These are phyloP conservation scores for Fusarium chlamydosporum DNA, from an alignment of 2,329 filamentous ascomycete genomes.

Conservation along the genomic window DNA sequence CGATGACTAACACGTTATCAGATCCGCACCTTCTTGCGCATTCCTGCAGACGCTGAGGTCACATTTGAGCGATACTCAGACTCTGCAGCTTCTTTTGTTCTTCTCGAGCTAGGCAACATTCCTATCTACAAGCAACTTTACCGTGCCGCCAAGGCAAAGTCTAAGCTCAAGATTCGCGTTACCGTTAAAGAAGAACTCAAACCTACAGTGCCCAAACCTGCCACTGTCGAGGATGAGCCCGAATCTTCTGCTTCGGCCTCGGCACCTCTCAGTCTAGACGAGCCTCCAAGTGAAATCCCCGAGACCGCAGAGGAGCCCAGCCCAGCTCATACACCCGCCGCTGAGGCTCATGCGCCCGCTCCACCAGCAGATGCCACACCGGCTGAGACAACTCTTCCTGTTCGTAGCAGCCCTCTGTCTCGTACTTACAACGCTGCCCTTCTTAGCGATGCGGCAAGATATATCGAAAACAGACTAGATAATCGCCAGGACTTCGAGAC, in stretches of 20 bases:
- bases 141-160: constrained; percentile 96
- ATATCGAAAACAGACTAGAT: constrained; percentile 43
- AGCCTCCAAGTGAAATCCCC: constrained; percentile 36
- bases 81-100: constrained; percentile 84
- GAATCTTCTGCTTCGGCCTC: constrained; percentile 48
- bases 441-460: constrained; percentile 50
- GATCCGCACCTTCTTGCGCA: constrained; percentile 57
- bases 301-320: constrained; percentile 32
- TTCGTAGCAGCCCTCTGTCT: constrained; percentile 46
- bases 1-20: constrained; percentile 44
- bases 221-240: constrained; percentile 67
- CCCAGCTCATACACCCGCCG: constrained; percentile 35
- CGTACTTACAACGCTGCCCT: constrained; percentile 49
- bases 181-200: constrained; percentile 58
- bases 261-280: constrained; percentile 27
- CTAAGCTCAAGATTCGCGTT: constrained; percentile 92
- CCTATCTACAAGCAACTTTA: constrained; percentile 97
- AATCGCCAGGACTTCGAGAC: constrained; percentile 49
- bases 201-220: constrained; percentile 56
- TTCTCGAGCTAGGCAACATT: constrained; percentile 81
- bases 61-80: constrained; percentile 95
- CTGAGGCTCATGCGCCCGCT: constrained; percentile 42
- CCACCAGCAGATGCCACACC: constrained; percentile 35
- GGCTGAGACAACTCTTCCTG: constrained; percentile 44
- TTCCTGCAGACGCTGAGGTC: constrained; percentile 57